A percentile compares a stretch with the other conserved stretches of the same genome.
Conservation (phyloP, 2,329 filamentous ascomycete species). For the Diplodia seriata region DNA sequence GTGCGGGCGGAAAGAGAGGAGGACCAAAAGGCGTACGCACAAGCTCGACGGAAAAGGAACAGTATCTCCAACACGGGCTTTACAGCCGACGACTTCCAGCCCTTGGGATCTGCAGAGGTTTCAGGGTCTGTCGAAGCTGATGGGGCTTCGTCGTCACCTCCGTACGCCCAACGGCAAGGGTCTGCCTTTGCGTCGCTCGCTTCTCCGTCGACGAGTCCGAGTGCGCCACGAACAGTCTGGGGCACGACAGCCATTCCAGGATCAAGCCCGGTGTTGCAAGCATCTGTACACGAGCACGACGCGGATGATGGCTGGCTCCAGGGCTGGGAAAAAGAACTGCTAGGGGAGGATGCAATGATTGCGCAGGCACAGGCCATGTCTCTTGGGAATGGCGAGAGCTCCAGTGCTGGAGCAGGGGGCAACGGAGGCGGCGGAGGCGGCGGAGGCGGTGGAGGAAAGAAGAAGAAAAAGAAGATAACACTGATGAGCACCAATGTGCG, state of each 20-base stretch:
- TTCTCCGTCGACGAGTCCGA: conserved; percentile 81
- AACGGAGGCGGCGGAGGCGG: conserved; percentile 35
- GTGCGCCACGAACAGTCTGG: conserved; percentile 82
- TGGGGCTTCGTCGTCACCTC: conserved; percentile 54
- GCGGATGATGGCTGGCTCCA: conserved; percentile 85
- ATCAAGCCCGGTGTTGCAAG: conserved; percentile 62
- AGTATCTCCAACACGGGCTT: conserved; percentile 60
- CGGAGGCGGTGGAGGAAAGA: conserved; percentile 52
- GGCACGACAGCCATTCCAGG: conserved; percentile 75
- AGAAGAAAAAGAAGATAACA: conserved; percentile 73
- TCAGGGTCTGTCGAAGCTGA: conserved; percentile 43
- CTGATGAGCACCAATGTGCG: conserved; percentile 71
- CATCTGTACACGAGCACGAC: conserved; percentile 50
- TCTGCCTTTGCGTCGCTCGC: conserved; percentile 73
- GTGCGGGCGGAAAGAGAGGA: conserved; percentile 82
- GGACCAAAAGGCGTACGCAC: conserved; percentile 69
- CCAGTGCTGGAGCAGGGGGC: conserved; percentile 42
- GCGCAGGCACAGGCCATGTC: conserved; percentile 56
- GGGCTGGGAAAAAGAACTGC: conserved; percentile 79
- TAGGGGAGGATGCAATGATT: conserved; percentile 60
- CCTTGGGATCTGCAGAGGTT: conserved; percentile 43
- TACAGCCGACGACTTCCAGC: conserved; percentile 57
- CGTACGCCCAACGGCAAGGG: conserved; percentile 58
- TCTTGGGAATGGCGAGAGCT: conserved; percentile 41
- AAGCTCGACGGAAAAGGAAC: conserved; percentile 65